Conservation (phyloP, 2,329 filamentous ascomycete species). For the Fusarium cyanostomum region DNA sequence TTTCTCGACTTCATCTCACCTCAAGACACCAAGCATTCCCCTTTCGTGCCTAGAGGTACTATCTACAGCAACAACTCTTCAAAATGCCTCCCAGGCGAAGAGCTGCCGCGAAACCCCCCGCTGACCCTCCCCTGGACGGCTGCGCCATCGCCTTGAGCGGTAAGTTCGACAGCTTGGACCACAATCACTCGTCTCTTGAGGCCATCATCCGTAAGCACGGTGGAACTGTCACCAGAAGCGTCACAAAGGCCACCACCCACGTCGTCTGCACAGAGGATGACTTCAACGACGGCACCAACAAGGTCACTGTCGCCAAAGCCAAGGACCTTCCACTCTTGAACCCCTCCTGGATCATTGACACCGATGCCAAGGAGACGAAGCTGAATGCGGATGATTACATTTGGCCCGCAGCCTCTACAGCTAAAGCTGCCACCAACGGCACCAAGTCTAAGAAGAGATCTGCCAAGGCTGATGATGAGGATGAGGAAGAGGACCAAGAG, state of each 20-base stretch:
- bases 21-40: neutral
- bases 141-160: conserved; percentile 67
- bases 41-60: neutral
- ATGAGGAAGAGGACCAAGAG: conserved; percentile 42
- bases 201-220: conserved; percentile 59
- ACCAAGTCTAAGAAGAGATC: conserved; percentile 42
- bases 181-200: conserved; percentile 60
- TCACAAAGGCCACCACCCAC: conserved; percentile 63
- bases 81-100: conserved; percentile 39
- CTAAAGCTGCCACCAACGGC: conserved; percentile 29
- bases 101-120: conserved; percentile 35
- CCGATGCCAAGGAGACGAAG: conserved; percentile 47
- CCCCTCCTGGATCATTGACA: conserved; percentile 71
- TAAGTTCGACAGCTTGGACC: conserved; percentile 63
- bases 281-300: conserved; percentile 58
- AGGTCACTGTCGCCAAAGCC: conserved; percentile 59
- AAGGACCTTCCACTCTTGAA: conserved; percentile 64
- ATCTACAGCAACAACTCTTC: neutral
- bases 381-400: conserved; percentile 39
- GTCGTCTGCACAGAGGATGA: conserved; percentile 66
- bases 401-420: conserved; percentile 42
- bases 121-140: conserved; percentile 54
- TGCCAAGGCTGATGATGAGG: conserved; percentile 33
- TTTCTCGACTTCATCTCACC: neutral
- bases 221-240: conserved; percentile 56